phyloP scores from a whole-genome alignment of 495 filamentous ascomycete genomes.

The Daldinia vernicosa region DNA sequence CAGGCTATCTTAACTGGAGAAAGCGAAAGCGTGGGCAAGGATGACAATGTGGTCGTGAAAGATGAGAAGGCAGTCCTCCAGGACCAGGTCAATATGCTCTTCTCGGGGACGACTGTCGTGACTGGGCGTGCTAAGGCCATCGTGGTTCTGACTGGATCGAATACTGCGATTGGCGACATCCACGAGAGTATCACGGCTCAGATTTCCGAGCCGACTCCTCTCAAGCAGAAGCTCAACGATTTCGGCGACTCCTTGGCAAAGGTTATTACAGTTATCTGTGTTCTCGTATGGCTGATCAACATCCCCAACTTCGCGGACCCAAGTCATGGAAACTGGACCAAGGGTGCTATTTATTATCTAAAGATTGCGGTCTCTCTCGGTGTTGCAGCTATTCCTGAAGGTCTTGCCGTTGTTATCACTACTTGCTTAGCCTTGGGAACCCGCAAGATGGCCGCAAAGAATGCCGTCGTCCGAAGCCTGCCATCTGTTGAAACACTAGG shows the following conservation, averaged over 20 bases:
- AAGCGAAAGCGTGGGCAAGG: constrained; percentile 96
- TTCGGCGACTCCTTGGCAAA: constrained; percentile 97
- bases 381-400: constrained; percentile 97
- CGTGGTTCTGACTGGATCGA: constrained; percentile 88
- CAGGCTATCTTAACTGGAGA: constrained; percentile 98
- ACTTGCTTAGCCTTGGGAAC: constrained; percentile 96
- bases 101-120: constrained; percentile 97
- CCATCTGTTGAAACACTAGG: constrained; percentile 98
- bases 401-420: constrained; percentile 96
- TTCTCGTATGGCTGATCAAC: constrained; percentile 98
- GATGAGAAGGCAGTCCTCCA: constrained; percentile 93
- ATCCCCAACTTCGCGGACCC: constrained; percentile 96
- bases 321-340: constrained; percentile 91
- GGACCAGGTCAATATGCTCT: constrained; percentile 97
- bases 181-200: constrained; percentile 98
- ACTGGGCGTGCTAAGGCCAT: constrained; percentile 92
- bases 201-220: constrained; percentile 94
- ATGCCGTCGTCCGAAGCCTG: constrained; percentile 93
- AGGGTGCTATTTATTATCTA: constrained; percentile 99
- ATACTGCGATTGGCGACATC: constrained; percentile 97
- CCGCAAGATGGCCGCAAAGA: constrained; percentile 97
- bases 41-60: constrained; percentile 67
- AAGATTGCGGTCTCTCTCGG: constrained; percentile 99
- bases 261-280: constrained; percentile 96
- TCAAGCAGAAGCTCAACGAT: constrained; percentile 99